Evolutionary conservation across 116 monocot species (phyloP).

Genomic region (Zostera marina): DNA sequence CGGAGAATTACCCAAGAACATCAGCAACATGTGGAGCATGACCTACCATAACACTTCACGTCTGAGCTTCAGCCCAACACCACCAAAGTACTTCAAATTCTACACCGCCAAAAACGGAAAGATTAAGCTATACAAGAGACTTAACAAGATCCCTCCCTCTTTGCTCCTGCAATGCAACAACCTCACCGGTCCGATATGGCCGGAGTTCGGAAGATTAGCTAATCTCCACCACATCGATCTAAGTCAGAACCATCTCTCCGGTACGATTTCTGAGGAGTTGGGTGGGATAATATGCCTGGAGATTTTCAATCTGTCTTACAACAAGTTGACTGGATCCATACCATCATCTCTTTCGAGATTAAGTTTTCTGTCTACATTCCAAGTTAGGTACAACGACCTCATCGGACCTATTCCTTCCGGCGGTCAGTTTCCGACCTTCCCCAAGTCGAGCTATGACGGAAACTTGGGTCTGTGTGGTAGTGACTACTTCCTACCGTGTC

Average conservation of each 20-base stretch:
- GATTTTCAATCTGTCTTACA: conserved; percentile 37
- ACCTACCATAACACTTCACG: conserved; percentile 10
- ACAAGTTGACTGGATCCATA: conserved; percentile 41
- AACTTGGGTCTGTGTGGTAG: conserved; percentile 34
- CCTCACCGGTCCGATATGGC: conserved; percentile 37
- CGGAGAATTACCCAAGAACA: conserved; percentile 37
- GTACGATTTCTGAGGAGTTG: conserved; percentile 28
- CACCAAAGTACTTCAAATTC: conserved; percentile 19
- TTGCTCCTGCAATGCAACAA: conserved; percentile 30
- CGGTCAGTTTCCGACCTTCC: conserved; percentile 51
- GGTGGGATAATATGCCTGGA: conserved; percentile 39
- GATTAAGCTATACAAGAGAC: conserved; percentile 34
- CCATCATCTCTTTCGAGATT: conserved; percentile 37
- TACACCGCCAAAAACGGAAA: conserved; percentile 17
- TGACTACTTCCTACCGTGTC: conserved; percentile 5
- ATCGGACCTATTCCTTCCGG: conserved; percentile 28
- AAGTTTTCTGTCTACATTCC: conserved; percentile 38
- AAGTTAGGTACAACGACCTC: conserved; percentile 45
- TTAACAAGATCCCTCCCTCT: conserved; percentile 43
- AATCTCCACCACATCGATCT: conserved; percentile 37
- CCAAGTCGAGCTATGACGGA: conserved; percentile 21
- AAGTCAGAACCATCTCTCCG: conserved; percentile 28
- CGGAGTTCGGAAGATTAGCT: conserved; percentile 24
- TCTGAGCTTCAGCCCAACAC: conserved; percentile 4
- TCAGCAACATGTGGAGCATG: conserved; percentile 33